These are phyloP conservation scores for Nannochloropsis salina DNA, from an alignment of 108 stramenopile genomes.

Conservation along the genomic window DNA sequence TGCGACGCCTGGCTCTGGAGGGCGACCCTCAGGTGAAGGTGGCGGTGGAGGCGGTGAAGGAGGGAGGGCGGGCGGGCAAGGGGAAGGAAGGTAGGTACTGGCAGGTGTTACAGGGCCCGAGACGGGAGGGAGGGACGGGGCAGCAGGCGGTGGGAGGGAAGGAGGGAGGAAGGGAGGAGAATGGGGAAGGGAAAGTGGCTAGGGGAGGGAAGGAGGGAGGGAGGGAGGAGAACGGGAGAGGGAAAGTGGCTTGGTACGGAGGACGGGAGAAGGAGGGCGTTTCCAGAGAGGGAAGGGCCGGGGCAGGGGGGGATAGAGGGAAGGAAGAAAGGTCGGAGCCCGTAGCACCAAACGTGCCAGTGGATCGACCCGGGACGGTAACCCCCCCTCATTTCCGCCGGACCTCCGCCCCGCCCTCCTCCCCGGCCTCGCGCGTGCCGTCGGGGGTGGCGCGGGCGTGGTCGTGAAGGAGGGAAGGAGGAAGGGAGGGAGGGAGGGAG, in stretches of 20 bases:
- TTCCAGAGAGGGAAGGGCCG: too few relatives aligned
- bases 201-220: neutral
- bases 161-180: neutral
- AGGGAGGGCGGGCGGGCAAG: constrained; percentile 5
- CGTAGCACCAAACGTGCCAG: neutral
- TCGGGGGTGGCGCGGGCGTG: neutral
- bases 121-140: neutral
- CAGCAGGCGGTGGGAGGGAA: neutral
- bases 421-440: neutral
- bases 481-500: neutral
- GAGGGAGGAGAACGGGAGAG: neutral
- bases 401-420: neutral
- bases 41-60: constrained; percentile 38
- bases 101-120: neutral
- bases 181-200: neutral
- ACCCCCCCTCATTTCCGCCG: neutral
- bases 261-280: neutral
- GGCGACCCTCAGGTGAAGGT: constrained; percentile 42
- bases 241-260: neutral
- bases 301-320: neutral
- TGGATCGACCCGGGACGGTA: neutral
- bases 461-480: neutral
- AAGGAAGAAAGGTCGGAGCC: neutral
- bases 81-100: neutral
- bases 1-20: constrained; percentile 24